Evolutionary conservation across 805 yeast species (phyloP).

Genomic region (Martiniozyma abietophila): DNA sequence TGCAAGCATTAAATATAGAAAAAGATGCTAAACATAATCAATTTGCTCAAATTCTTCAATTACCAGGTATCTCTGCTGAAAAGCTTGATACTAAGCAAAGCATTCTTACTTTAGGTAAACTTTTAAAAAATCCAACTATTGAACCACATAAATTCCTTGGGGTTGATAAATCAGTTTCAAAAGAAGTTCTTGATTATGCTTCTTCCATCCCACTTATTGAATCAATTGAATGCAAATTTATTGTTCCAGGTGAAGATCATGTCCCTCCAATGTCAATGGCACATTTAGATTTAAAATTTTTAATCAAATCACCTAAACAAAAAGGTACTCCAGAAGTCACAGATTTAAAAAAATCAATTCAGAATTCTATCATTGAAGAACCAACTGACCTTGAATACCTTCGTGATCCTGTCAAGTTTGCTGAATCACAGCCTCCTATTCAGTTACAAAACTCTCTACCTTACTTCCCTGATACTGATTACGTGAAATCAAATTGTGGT

Average conservation of each 20-base stretch:
- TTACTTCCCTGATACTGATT: constrained; percentile 52
- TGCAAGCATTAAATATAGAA: constrained; percentile 55
- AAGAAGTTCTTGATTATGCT: constrained; percentile 45
- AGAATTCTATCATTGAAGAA: constrained; percentile 36
- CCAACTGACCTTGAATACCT: constrained; percentile 55
- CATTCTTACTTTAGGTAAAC: constrained; percentile 60
- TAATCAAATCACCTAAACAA: constrained; percentile 65
- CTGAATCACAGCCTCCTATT: constrained; percentile 58
- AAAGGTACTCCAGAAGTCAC: constrained; percentile 44
- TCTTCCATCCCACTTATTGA: constrained; percentile 58
- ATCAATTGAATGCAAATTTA: constrained; percentile 60
- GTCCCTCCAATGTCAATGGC: constrained; percentile 67
- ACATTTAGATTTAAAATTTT: constrained; percentile 65
- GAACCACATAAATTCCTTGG: constrained; percentile 51
- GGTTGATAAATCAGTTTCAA: constrained; percentile 30
- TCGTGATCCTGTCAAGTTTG: constrained; percentile 61
- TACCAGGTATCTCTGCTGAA: constrained; percentile 59
- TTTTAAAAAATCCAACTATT: constrained; percentile 48
- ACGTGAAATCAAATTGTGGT: constrained; percentile 26
- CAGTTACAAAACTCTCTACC: constrained; percentile 60
- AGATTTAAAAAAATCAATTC: constrained; percentile 27
- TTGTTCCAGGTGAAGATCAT: constrained; percentile 76
- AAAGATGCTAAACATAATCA: constrained; percentile 33
- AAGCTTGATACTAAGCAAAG: constrained; percentile 39
- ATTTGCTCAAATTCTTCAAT: constrained; percentile 64